Evolutionary conservation across 257 asterid genomes (phyloP).

Genomic region (Marsdenia floribunda): DNA sequence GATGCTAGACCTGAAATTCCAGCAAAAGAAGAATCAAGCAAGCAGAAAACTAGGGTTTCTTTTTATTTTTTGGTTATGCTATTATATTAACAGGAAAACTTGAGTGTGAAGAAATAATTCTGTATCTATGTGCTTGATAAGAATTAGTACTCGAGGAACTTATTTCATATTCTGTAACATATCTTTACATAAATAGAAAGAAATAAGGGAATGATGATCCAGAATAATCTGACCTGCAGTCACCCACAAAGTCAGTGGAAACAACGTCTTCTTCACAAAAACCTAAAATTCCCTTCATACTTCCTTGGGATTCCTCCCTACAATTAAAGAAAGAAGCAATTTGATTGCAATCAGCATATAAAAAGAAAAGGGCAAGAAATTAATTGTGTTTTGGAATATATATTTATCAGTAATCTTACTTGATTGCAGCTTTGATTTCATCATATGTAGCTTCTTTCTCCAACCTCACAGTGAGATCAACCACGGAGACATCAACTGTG

Average conservation of each 20-base stretch:
- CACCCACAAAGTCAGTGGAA: constrained; percentile 51
- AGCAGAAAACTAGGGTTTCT: no score
- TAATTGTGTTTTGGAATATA: no score
- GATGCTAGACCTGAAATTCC: constrained; percentile 54
- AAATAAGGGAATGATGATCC: no score
- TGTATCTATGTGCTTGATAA: no score
- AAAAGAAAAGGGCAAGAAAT: background rate
- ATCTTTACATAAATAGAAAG: no score
- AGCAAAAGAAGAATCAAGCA: no score
- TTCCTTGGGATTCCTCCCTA: constrained; percentile 33
- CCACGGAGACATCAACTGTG: constrained; percentile 73
- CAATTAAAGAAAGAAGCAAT: background rate
- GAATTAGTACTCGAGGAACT: no score
- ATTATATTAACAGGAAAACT: no score
- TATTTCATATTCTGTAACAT: no score
- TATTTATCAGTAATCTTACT: constrained; percentile 27
- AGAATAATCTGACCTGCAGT: constrained; percentile 34
- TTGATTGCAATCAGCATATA: no score
- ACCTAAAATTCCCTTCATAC: constrained; percentile 54
- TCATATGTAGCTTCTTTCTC: constrained; percentile 68
- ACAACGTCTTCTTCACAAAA: constrained; percentile 59
- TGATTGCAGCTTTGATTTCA: constrained; percentile 63
- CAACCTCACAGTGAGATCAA: constrained; percentile 66
- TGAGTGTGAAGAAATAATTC: no score
- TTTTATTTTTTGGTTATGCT: no score